Conservation (phyloP, 257 asterid species). For the Solanum paucissectum region DNA sequence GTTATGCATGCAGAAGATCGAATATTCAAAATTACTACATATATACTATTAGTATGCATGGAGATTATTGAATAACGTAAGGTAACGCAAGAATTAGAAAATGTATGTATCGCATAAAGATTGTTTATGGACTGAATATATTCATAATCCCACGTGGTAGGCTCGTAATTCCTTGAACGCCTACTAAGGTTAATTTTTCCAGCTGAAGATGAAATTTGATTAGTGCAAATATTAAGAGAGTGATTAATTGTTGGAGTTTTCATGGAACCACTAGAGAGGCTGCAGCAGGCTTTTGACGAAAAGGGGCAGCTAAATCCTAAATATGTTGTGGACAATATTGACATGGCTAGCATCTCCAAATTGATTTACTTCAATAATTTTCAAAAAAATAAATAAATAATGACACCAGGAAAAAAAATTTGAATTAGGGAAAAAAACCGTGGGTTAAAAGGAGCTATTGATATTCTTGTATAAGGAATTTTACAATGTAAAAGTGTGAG, state of each 20-base stretch:
- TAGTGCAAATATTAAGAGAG: not conserved
- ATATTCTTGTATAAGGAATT: too few relatives aligned
- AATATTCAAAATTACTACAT: too few relatives aligned
- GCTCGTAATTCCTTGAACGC: conserved; percentile 37
- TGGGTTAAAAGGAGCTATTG: too few relatives aligned
- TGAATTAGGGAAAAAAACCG: too few relatives aligned
- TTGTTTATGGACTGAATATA: conserved; percentile 24
- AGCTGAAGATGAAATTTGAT: not conserved
- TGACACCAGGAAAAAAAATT: too few relatives aligned
- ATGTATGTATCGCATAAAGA: conserved; percentile 13
- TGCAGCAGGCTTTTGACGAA: not conserved
- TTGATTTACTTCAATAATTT: not conserved
- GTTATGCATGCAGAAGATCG: too few relatives aligned
- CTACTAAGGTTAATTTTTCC: not conserved
- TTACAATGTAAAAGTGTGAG: too few relatives aligned
- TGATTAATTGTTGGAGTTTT: not conserved
- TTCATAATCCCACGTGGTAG: conserved; percentile 24
- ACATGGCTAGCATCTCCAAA: not conserved
- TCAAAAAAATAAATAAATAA: too few relatives aligned
- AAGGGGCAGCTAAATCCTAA: not conserved
- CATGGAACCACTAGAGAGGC: not conserved
- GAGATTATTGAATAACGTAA: not conserved
- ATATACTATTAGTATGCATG: not conserved
- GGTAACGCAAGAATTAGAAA: not conserved
- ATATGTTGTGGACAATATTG: not conserved